Evolutionary conservation across 495 filamentous ascomycete genomes (phyloP), one percentile per base, ranked within the genome.

Genomic region (Daldinia vernicosa): DNA sequence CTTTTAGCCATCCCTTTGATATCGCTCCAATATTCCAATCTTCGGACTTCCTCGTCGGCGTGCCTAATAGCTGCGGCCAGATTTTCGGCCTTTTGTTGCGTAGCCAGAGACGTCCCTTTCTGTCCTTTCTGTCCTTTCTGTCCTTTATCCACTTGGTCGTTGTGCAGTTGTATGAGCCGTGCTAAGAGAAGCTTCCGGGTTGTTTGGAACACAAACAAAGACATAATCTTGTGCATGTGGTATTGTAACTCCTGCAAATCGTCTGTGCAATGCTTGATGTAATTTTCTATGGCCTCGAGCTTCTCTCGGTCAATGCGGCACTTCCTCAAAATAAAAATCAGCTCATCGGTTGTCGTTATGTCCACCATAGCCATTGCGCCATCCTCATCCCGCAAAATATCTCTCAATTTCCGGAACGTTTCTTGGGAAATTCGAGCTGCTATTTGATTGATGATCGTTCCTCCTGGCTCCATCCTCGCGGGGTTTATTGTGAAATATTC

Each of bases 261-360:
- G 9, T 95, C 92, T 3, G 90, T 89, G 24, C 89, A 92, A 32
- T 94, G 83, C n/a, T 88, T 80, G 4, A 97, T 78, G 77, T 98
- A 99, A 59, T 84, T 90, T 63, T 88, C 87, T 28, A 98, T 83
- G 0, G 88, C 91, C 64, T 93, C 89, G 56, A 95, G 87, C 80
- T 93, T 98, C 81, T 98, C 94, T 11, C 96, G 86, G 75, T 99
- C 96, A 51, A 99, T 91, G 1, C 91, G 84, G 1, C 89, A 87
- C 54, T 77, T 78, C 67, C 89, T 89, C 59, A 98, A 76, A 2
- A 85, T 84, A 35, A 72, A 70, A 71, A 77, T 74, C 77, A 76
- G 53, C 33, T 74, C 47, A 74, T 79, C 40, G 47, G 73, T 39
- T 69, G 81, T 69, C 64, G 43, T 63, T 73, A 71, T 37, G 30